Evolutionary conservation across 371 early-diverging fungal species (phyloP), one percentile per base, ranked within the genome.

Genomic region (Rhizopus stolonifer): DNA sequence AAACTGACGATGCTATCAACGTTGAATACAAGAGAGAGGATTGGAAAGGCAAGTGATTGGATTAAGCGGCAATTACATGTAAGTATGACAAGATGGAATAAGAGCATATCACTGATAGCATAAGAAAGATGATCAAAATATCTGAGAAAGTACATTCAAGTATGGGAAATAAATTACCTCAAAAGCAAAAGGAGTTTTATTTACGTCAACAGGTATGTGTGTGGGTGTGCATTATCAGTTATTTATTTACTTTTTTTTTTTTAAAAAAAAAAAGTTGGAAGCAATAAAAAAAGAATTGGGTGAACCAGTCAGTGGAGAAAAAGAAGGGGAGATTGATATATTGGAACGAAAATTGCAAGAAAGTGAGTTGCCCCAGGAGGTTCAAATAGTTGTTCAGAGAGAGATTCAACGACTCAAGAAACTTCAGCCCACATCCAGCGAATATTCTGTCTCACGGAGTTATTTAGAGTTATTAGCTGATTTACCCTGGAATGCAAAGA

Each of bases 251-350:
- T 21, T 19, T 21, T 21, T 29, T 17, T 17, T 25, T n/a, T n/a
- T n/a, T n/a, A n/a, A n/a, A n/a, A n/a, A n/a, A n/a, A n/a, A n/a
- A n/a, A 40, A 17, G 11, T 19, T 91, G 46, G 85, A 86, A 33
- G 91, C 91, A 3, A 91, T 93, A 59, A 89, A 89, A 58, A 83
- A 88, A 50, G 90, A 91, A 49, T 77, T 89, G 2, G 89, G 89
- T 5, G 88, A 91, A 59, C 48, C 48, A 14, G 44, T 33, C 6
- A 38, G 34, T 53, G 60, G 22, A 72, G 69, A 63, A 22, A 82
- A 81, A 14, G 84, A 82, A 29, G 83, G 83, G 47, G 90, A 91
- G 21, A 61, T 89, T 14, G 74, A 76, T 11, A 85, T 87, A 18
- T 59, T 84, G 40, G 60, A 59, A 14, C 57, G 79, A 23, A 77